Evolutionary conservation across 345 rosid genomes (phyloP).

Genomic region (Populus davidiana): DNA sequence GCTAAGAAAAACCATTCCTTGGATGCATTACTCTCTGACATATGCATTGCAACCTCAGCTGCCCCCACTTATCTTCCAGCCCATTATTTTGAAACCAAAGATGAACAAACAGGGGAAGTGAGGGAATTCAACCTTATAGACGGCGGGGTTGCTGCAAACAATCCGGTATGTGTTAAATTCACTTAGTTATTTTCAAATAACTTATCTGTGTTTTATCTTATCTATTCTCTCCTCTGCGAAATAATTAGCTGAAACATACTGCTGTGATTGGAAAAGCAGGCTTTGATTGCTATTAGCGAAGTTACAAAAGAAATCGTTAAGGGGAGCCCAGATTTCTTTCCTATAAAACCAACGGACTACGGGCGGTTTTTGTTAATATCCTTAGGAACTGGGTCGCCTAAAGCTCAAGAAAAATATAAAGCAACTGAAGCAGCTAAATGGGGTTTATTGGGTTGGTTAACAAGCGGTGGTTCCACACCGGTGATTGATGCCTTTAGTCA

Average conservation of each 20-base stretch:
- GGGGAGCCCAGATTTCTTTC: slow-evolving; percentile 5
- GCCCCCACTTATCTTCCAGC: slow-evolving; percentile 70
- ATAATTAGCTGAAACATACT: neutral
- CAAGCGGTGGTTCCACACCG: slow-evolving; percentile 1
- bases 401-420: slow-evolving; percentile 3
- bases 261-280: neutral
- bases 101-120: neutral
- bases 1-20: slow-evolving; percentile 21
- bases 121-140: slow-evolving; percentile 29
- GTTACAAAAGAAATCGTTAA: slow-evolving; percentile 14
- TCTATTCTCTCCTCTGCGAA: too few species aligned
- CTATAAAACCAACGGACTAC: slow-evolving; percentile 11
- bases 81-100: slow-evolving; percentile 11
- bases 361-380: slow-evolving; percentile 16
- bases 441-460: slow-evolving; percentile 20
- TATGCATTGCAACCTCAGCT: slow-evolving; percentile 65
- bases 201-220: too few species aligned
- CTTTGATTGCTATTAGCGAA: slow-evolving; percentile 16
- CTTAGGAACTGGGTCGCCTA: slow-evolving; percentile 16
- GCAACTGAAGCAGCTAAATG: slow-evolving; percentile 14
- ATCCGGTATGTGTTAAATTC: slow-evolving; percentile 21
- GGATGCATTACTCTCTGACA: slow-evolving; percentile 58
- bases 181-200: too few species aligned
- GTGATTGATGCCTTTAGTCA: slow-evolving; percentile 13
- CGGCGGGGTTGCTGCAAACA: slow-evolving; percentile 34